These are phyloP conservation scores for Pythium monospermum DNA, from an alignment of 352 stramenopile genomes.

Conservation along the genomic window DNA sequence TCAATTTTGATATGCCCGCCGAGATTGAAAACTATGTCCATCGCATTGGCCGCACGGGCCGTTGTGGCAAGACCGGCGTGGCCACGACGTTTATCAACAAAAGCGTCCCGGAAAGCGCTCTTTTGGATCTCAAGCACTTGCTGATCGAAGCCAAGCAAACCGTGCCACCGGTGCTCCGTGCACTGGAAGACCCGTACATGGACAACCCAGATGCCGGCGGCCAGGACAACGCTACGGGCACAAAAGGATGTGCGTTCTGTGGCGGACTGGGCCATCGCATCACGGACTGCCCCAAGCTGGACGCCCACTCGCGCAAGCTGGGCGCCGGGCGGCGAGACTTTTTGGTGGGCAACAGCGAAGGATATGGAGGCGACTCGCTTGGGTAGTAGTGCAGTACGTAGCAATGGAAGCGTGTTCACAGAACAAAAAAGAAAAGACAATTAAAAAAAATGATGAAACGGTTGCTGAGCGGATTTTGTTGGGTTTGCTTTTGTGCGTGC, in stretches of 20 bases:
- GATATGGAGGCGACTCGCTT: slow-evolving; percentile 93
- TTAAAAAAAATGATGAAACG: too few relatives aligned
- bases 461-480: too few relatives aligned
- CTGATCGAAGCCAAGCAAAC: slow-evolving; percentile 98
- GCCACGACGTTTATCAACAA: slow-evolving; percentile 99
- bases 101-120: slow-evolving; percentile 89
- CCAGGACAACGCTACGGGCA: slow-evolving; percentile 66
- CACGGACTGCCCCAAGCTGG: slow-evolving; percentile 98
- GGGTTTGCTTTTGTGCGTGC: too few relatives aligned
- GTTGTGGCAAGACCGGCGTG: slow-evolving; percentile 96
- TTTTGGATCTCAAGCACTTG: slow-evolving; percentile 98
- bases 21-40: slow-evolving; percentile 99
- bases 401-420: background rate
- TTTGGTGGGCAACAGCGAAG: slow-evolving; percentile 87
- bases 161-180: slow-evolving; percentile 95
- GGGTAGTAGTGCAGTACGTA: slow-evolving; percentile 49
- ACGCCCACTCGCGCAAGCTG: slow-evolving; percentile 95
- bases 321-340: slow-evolving; percentile 92
- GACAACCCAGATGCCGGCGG: slow-evolving; percentile 58
- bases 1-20: slow-evolving; percentile 99
- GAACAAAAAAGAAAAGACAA: background rate
- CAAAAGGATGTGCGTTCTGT: slow-evolving; percentile 97
- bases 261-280: slow-evolving; percentile 97
- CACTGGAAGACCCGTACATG: slow-evolving; percentile 96
- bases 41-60: slow-evolving; percentile 97